Evolutionary conservation across 2,329 filamentous ascomycete species (phyloP).

Genomic region (Cercospora berteroae): DNA sequence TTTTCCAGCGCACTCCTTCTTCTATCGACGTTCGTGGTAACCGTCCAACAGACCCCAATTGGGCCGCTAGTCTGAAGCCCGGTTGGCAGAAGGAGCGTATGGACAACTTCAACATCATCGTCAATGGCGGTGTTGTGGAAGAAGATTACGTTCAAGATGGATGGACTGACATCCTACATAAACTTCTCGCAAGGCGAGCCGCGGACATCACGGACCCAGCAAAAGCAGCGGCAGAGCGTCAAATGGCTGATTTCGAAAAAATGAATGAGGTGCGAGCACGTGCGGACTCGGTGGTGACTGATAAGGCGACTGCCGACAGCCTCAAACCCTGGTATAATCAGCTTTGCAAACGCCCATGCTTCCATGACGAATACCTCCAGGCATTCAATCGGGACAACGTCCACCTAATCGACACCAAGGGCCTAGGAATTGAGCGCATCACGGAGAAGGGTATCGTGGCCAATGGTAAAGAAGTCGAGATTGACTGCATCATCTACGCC

Average conservation of each 20-base stretch:
- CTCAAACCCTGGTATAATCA: conserved; percentile 60
- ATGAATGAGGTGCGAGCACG: conserved; percentile 48
- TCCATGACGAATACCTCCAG: conserved; percentile 58
- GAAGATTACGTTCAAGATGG: conserved; percentile 31
- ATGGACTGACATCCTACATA: conserved; percentile 27
- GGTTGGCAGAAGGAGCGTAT: conserved; percentile 54
- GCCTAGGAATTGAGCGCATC: conserved; percentile 50
- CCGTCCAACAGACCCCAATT: conserved; percentile 45
- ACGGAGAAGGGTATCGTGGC: conserved; percentile 50
- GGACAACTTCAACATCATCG: conserved; percentile 43
- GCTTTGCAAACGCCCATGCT: conserved; percentile 63
- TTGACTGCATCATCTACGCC: conserved; percentile 49
- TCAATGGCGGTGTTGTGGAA: conserved; percentile 24
- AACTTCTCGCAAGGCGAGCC: conserved; percentile 22
- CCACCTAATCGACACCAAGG: conserved; percentile 58
- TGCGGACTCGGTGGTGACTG: conserved; percentile 51
- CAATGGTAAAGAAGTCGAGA: conserved; percentile 48
- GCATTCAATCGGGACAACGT: conserved; percentile 60
- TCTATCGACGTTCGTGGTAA: conserved; percentile 35
- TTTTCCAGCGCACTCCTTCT: conserved; percentile 47
- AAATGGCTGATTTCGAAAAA: conserved; percentile 28
- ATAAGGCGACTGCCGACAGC: conserved; percentile 51
- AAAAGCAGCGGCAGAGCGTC: conserved; percentile 22
- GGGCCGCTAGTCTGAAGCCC: conserved; percentile 33
- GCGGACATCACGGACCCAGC: conserved; percentile 15